Conservation (phyloP, 2,329 filamentous ascomycete species). For the Harringtonia aguacate region DNA sequence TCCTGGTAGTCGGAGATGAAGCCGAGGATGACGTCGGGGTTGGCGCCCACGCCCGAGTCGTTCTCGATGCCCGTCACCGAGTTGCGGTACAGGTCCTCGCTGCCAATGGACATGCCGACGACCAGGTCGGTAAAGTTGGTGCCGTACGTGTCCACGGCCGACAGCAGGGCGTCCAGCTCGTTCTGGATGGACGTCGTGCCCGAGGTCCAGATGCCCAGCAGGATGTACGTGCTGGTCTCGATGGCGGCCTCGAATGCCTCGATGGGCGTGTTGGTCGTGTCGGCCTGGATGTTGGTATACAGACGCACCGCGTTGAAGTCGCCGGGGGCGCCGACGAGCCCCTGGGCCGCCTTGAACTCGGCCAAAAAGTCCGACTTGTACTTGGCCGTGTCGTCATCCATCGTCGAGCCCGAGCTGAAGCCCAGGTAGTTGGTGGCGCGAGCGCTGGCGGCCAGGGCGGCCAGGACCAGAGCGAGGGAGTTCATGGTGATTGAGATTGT, state of each 20-base stretch:
- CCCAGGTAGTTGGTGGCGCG: slow-evolving; percentile 37
- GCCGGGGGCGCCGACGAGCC: slow-evolving; percentile 50
- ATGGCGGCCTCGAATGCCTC: slow-evolving; percentile 67
- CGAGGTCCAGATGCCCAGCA: slow-evolving; percentile 55
- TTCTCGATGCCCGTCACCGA: slow-evolving; percentile 51
- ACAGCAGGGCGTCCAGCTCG: slow-evolving; percentile 49
- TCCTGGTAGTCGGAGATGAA: slow-evolving; percentile 57
- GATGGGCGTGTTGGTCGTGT: slow-evolving; percentile 64
- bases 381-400: slow-evolving; percentile 37
- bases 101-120: slow-evolving; percentile 54
- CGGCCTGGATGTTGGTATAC: slow-evolving; percentile 57
- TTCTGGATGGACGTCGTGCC: slow-evolving; percentile 42
- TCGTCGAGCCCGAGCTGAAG: slow-evolving; percentile 40
- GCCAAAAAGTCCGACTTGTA: slow-evolving; percentile 48
- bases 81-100: slow-evolving; percentile 56
- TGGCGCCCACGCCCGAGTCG: slow-evolving; percentile 48
- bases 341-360: slow-evolving; percentile 56
- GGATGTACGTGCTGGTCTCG: slow-evolving; percentile 46
- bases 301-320: slow-evolving; percentile 55
- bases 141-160: slow-evolving; percentile 44
- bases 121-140: slow-evolving; percentile 42
- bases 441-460: slow-evolving; percentile 27
- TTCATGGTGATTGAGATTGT: too few relatives aligned
- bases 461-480: slow-evolving; percentile 25
- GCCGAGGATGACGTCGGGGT: slow-evolving; percentile 46